Conservation (phyloP, 352 stramenopile species). For the Phytophthora rubi region DNA sequence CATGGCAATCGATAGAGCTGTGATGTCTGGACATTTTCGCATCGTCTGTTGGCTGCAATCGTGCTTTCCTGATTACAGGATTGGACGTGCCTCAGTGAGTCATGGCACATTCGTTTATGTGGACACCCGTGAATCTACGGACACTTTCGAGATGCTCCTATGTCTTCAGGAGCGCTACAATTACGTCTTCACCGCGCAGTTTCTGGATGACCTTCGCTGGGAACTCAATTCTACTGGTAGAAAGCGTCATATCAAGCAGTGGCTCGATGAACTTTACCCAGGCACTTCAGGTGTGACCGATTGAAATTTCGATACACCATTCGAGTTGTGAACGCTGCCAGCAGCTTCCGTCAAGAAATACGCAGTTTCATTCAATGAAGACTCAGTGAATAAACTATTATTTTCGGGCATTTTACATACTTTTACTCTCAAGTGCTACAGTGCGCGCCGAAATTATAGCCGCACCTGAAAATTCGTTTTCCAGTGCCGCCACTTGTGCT, state of each 20-base stretch:
- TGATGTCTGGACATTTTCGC: neutral
- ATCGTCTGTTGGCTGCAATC: neutral
- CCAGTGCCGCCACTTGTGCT: too few species aligned
- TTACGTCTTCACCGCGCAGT: neutral
- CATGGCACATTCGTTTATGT: too few species aligned
- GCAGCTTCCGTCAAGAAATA: too few species aligned
- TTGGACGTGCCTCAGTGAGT: neutral
- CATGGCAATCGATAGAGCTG: neutral
- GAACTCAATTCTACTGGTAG: neutral
- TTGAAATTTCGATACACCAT: too few species aligned
- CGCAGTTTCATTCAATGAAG: too few species aligned
- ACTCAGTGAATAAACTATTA: too few species aligned
- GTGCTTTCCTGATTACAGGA: neutral
- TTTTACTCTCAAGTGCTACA: too few species aligned
- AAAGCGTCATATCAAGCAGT: neutral
- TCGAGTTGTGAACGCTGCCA: too few species aligned
- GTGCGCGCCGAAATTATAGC: too few species aligned
- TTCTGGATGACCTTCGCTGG: neutral
- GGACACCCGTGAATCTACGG: neutral
- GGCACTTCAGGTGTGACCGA: neutral
- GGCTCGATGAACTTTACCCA: neutral
- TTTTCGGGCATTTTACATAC: too few species aligned
- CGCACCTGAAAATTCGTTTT: too few species aligned
- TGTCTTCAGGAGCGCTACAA: neutral
- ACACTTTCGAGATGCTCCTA: neutral